Conservation (phyloP, 306 rosid species). For the Vigna mungo region DNA sequence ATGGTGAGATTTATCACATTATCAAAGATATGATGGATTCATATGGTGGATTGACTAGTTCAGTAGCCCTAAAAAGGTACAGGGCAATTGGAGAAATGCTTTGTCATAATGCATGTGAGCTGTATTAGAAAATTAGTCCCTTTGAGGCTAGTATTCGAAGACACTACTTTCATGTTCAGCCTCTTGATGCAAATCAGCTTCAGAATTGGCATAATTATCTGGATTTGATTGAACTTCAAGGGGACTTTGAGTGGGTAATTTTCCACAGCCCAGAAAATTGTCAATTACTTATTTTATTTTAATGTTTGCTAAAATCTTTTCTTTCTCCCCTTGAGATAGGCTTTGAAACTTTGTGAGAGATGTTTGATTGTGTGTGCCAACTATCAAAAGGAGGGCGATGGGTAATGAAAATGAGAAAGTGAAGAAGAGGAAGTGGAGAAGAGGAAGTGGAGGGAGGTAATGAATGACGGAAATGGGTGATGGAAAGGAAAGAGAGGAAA, state of each 20-base stretch:
- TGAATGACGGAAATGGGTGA: too few species aligned
- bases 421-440: too few species aligned
- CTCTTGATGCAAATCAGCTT: slow-evolving; percentile 70
- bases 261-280: slow-evolving; percentile 42
- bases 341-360: slow-evolving; percentile 86
- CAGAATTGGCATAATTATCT: slow-evolving; percentile 91
- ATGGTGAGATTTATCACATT: slow-evolving; percentile 55
- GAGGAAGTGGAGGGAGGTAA: too few species aligned
- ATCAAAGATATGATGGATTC: slow-evolving; percentile 71
- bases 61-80: slow-evolving; percentile 68
- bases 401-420: too few species aligned
- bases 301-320: slow-evolving; percentile 24
- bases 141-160: slow-evolving; percentile 77
- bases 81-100: slow-evolving; percentile 63
- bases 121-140: slow-evolving; percentile 59
- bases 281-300: neutral
- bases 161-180: slow-evolving; percentile 76
- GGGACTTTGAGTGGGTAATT: slow-evolving; percentile 91
- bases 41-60: slow-evolving; percentile 56
- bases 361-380: slow-evolving; percentile 91
- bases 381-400: too few species aligned
- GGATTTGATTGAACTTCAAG: slow-evolving; percentile 83
- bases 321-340: slow-evolving; percentile 55
- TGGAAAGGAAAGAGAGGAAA: too few species aligned
- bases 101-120: slow-evolving; percentile 65